These are phyloP conservation scores for Sarcodon sp. DNA, from an alignment of 768 basidiomycete species.

Conservation along the genomic window DNA sequence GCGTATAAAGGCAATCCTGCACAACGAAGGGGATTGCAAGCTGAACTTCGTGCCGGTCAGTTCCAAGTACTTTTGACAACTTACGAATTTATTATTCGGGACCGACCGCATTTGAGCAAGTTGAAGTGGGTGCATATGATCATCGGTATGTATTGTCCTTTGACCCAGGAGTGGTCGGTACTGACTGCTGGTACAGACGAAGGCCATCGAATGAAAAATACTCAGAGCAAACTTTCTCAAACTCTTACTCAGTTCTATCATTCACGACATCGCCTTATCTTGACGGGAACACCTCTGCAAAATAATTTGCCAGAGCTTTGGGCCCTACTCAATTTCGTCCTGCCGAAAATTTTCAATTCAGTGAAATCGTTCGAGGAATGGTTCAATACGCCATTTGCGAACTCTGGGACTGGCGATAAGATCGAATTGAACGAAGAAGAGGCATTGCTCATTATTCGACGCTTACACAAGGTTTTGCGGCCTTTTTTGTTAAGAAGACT, in stretches of 20 bases:
- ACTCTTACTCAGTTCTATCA: conserved; percentile 90
- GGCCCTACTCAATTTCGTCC: conserved; percentile 90
- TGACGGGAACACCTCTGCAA: conserved; percentile 92
- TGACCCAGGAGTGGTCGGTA: neutral
- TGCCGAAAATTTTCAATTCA: conserved; percentile 95
- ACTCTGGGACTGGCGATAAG: conserved; percentile 95
- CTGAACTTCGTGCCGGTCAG: conserved; percentile 62
- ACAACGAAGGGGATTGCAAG: conserved; percentile 68
- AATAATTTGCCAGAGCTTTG: conserved; percentile 96
- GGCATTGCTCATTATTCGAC: conserved; percentile 90
- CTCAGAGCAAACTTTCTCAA: conserved; percentile 75
- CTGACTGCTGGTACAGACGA: conserved; percentile 44
- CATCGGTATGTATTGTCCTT: conserved; percentile 41
- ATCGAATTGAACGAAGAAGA: conserved; percentile 99
- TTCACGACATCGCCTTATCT: conserved; percentile 84
- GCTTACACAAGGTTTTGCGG: conserved; percentile 89
- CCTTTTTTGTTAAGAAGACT: conserved; percentile 87
- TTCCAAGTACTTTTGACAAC: conserved; percentile 93
- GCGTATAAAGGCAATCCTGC: conserved; percentile 89
- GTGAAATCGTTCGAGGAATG: conserved; percentile 99
- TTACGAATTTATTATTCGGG: conserved; percentile 97
- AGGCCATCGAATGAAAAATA: conserved; percentile 98
- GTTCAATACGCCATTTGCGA: conserved; percentile 99
- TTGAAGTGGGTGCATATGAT: conserved; percentile 98
- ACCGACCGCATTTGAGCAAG: conserved; percentile 80